phyloP scores from a whole-genome alignment of 352 stramenopile genomes.

The Halophytophthora batemanensis region DNA sequence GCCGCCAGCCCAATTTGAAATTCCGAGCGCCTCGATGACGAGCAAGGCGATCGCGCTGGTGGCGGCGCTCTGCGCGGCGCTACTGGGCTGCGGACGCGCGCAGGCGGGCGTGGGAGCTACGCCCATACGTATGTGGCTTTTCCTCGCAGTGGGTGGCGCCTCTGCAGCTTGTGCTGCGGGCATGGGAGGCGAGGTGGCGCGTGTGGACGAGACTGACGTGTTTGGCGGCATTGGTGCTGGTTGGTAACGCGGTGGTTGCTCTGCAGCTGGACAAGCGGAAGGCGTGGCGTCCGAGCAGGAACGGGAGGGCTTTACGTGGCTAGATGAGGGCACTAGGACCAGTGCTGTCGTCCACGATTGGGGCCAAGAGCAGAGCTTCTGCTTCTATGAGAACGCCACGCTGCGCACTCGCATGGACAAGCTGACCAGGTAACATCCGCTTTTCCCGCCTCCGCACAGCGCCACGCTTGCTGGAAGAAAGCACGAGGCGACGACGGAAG shows the following conservation, averaged over 20 bases:
- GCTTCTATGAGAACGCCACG: conserved; percentile 75
- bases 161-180: neutral
- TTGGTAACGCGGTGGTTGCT: neutral
- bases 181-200: neutral
- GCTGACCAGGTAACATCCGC: conserved; percentile 51
- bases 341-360: conserved; percentile 39
- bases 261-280: conserved; percentile 11
- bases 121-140: conserved; percentile 8
- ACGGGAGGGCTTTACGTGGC: conserved; percentile 37
- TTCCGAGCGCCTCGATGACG: conserved; percentile 6
- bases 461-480: neutral
- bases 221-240: neutral
- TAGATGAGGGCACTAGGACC: conserved; percentile 53
- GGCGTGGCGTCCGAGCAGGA: conserved; percentile 26
- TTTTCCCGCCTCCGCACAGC: neutral
- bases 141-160: neutral
- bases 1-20: too few relatives aligned
- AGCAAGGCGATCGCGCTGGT: conserved; percentile 1
- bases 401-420: conserved; percentile 69
- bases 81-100: conserved; percentile 14
- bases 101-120: neutral
- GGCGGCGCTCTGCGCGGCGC: conserved; percentile 6
- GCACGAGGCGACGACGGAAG: neutral
- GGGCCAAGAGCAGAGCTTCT: conserved; percentile 65
- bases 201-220: conserved; percentile 5